Evolutionary conservation across 345 rosid genomes (phyloP).

Genomic region (Bretschneidera sinensis): DNA sequence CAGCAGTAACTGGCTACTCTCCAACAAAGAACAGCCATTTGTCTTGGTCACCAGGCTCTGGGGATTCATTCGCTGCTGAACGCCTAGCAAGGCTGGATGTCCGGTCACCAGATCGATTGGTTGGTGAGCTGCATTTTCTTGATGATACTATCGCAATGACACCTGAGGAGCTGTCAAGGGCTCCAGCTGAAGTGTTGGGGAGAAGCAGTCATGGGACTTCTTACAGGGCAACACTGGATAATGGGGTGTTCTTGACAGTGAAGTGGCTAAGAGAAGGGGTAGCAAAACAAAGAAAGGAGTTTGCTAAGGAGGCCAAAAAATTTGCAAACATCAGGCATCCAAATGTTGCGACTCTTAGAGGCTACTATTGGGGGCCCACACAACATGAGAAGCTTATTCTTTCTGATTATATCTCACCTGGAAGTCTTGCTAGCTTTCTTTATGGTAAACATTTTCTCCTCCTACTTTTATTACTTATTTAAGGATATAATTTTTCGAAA

Average conservation of each 20-base stretch:
- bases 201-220: slow-evolving; percentile 99
- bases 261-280: slow-evolving; percentile 99
- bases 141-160: slow-evolving; percentile 83
- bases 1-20: slow-evolving; percentile 66
- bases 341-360: slow-evolving; percentile 89
- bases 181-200: slow-evolving; percentile 97
- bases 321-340: slow-evolving; percentile 96
- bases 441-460: slow-evolving; percentile 82
- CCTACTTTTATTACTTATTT: too few species aligned
- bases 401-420: slow-evolving; percentile 86
- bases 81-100: slow-evolving; percentile 78
- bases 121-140: slow-evolving; percentile 87
- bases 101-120: slow-evolving; percentile 84
- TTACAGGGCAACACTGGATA: slow-evolving; percentile 86
- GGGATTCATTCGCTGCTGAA: slow-evolving; percentile 84
- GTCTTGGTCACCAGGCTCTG: slow-evolving; percentile 95
- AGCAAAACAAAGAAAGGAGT: slow-evolving; percentile 91
- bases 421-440: slow-evolving; percentile 96
- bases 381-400: slow-evolving; percentile 98
- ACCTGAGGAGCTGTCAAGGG: slow-evolving; percentile 90
- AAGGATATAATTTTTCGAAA: too few species aligned
- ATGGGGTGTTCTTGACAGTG: slow-evolving; percentile 78
- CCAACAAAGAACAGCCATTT: slow-evolving; percentile 73
- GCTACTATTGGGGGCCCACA: slow-evolving; percentile 99
- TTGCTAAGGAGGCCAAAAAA: slow-evolving; percentile 95